These are phyloP conservation scores for Neurospora sp. DNA, from an alignment of 495 filamentous ascomycete species.

Conservation along the genomic window DNA sequence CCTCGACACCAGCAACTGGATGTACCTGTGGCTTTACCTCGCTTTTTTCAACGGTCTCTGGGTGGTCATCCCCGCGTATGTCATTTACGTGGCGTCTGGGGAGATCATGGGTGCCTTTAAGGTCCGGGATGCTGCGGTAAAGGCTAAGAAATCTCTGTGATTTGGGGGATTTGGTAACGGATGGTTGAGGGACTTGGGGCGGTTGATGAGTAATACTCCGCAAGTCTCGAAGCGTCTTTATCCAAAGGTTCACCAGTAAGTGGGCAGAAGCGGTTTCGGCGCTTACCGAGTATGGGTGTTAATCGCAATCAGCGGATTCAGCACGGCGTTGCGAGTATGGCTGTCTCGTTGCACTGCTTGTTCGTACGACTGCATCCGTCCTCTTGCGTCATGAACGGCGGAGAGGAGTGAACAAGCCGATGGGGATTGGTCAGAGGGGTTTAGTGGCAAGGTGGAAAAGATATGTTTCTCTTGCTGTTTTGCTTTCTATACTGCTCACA, in stretches of 20 bases:
- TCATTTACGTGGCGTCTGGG: slow-evolving; percentile 55
- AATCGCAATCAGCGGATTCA: not conserved
- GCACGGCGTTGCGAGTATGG: not conserved
- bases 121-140: slow-evolving; percentile 16
- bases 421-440: not conserved
- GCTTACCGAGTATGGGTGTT: not conserved
- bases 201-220: not conserved
- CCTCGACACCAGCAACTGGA: slow-evolving; percentile 70
- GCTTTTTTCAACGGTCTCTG: slow-evolving; percentile 88
- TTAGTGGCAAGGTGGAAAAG: not conserved
- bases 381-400: not conserved
- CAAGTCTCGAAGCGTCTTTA: too few relatives aligned
- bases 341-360: not conserved
- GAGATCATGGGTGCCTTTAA: slow-evolving; percentile 51
- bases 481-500: not conserved
- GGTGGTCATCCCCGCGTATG: slow-evolving; percentile 73
- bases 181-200: not conserved
- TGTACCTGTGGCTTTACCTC: slow-evolving; percentile 83
- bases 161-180: not conserved
- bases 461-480: not conserved
- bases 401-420: not conserved
- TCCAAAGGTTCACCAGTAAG: too few relatives aligned
- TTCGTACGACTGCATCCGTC: not conserved
- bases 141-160: slow-evolving; percentile 13
- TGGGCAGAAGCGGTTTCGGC: too few relatives aligned